Percentiles rank a stretch among this genome's conserved stretches.
phyloP scores from a whole-genome alignment of 2,329 filamentous ascomycete genomes.

The Diaporthe australafricana region DNA sequence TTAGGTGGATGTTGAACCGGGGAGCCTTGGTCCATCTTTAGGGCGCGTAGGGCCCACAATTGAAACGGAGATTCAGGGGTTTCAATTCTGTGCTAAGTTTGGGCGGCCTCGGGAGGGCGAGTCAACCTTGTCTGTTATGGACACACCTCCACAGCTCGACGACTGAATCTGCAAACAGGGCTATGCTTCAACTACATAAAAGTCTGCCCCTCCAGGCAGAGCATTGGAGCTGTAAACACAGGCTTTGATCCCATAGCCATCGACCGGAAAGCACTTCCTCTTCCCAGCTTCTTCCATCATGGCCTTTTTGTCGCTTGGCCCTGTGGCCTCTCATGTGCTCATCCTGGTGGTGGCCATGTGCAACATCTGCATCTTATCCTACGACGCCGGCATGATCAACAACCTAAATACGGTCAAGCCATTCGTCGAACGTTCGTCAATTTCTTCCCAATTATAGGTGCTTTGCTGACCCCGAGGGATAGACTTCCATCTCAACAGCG shows the following conservation, averaged over 20 bases:
- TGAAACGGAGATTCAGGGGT: conserved; percentile 9
- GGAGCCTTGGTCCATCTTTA: not conserved
- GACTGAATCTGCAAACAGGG: not conserved
- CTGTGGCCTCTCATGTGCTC: not conserved
- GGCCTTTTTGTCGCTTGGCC: not conserved
- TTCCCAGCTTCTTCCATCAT: not conserved
- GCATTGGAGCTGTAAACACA: not conserved
- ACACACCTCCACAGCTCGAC: not conserved
- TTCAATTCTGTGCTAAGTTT: conserved; percentile 9
- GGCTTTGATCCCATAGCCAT: not conserved
- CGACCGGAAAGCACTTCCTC: not conserved
- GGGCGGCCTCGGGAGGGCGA: conserved; percentile 2
- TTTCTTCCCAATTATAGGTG: not conserved
- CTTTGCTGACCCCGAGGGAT: not conserved
- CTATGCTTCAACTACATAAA: not conserved
- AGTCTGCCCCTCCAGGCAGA: conserved; percentile 5
- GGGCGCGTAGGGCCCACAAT: not conserved
- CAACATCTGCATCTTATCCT: conserved; percentile 10
- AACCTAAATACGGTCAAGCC: conserved; percentile 12
- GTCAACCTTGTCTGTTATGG: not conserved
- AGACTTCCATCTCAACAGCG: conserved; percentile 3
- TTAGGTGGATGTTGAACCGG: not conserved
- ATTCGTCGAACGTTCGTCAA: not conserved
- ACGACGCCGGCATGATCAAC: conserved; percentile 12
- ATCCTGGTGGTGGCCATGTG: conserved; percentile 15